These are phyloP conservation scores for Rhynchosporium graminicola DNA, from an alignment of 2,329 filamentous ascomycete species.

Conservation along the genomic window DNA sequence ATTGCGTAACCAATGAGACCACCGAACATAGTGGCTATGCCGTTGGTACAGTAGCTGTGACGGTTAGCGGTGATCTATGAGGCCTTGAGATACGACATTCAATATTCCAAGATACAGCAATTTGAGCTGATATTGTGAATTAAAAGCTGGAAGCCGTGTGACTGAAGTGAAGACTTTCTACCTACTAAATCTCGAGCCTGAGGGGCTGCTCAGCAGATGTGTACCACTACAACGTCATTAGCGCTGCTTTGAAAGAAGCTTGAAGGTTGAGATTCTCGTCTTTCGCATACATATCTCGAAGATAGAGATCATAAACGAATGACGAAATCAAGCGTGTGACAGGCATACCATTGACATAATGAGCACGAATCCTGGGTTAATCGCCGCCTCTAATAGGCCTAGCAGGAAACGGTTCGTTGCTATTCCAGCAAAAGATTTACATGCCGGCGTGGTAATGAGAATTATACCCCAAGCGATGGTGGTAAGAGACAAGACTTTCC, in stretches of 20 bases:
- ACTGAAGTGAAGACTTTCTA: no score
- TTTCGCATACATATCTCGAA: no score
- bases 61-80: no score
- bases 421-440: constrained; percentile 59
- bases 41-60: constrained; percentile 42
- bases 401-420: constrained; percentile 60
- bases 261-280: no score
- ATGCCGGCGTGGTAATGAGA: constrained; percentile 51
- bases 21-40: constrained; percentile 51
- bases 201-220: constrained; percentile 44
- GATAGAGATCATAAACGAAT: no score
- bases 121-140: no score
- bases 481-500: constrained; percentile 48
- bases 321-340: no score
- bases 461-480: constrained; percentile 52
- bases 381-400: constrained; percentile 56
- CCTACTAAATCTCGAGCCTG: constrained; percentile 41
- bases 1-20: constrained; percentile 49
- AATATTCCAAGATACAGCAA: no score
- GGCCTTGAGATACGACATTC: no score
- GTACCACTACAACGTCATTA: constrained; percentile 43
- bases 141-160: no score
- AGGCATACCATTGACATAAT: constrained; percentile 39
- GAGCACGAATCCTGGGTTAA: constrained; percentile 52
- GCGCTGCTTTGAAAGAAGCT: no score